Conservation (phyloP, 371 early-diverging fungal species). For the Syncephalastrum contaminatum region DNA sequence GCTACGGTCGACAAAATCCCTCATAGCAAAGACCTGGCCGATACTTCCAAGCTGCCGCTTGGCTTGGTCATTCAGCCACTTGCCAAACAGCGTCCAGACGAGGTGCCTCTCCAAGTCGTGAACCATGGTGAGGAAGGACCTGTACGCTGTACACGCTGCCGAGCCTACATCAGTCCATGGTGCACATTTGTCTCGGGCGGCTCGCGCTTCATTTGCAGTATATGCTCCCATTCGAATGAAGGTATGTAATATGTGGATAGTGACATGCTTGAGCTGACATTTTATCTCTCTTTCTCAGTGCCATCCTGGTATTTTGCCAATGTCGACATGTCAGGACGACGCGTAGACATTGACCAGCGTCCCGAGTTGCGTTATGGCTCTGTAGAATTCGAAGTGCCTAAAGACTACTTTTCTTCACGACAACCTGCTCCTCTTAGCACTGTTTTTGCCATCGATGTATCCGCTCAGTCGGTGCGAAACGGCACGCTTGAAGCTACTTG, state of each 20-base stretch:
- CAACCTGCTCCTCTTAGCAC: slow-evolving; percentile 72
- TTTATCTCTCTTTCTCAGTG: slow-evolving; percentile 38
- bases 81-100: slow-evolving; percentile 73
- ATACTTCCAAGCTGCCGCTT: slow-evolving; percentile 79
- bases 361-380: slow-evolving; percentile 92
- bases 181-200: slow-evolving; percentile 91
- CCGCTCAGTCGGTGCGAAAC: slow-evolving; percentile 79
- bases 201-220: slow-evolving; percentile 86
- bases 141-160: slow-evolving; percentile 89
- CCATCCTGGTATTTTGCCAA: slow-evolving; percentile 92
- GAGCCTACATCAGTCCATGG: slow-evolving; percentile 93
- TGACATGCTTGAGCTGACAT: background rate
- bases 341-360: slow-evolving; percentile 83
- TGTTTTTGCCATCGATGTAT: slow-evolving; percentile 96
- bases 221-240: slow-evolving; percentile 87
- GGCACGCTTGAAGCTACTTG: slow-evolving; percentile 78
- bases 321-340: slow-evolving; percentile 90
- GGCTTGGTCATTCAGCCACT: slow-evolving; percentile 93
- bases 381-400: slow-evolving; percentile 89
- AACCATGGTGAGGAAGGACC: slow-evolving; percentile 93
- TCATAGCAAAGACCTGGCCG: slow-evolving; percentile 77
- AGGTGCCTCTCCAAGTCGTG: slow-evolving; percentile 82
- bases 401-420: slow-evolving; percentile 65
- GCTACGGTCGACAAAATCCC: slow-evolving; percentile 90
- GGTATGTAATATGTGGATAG: slow-evolving; percentile 26